Evolutionary conservation across 2,329 filamentous ascomycete species (phyloP).

Genomic region (Alternaria atra): DNA sequence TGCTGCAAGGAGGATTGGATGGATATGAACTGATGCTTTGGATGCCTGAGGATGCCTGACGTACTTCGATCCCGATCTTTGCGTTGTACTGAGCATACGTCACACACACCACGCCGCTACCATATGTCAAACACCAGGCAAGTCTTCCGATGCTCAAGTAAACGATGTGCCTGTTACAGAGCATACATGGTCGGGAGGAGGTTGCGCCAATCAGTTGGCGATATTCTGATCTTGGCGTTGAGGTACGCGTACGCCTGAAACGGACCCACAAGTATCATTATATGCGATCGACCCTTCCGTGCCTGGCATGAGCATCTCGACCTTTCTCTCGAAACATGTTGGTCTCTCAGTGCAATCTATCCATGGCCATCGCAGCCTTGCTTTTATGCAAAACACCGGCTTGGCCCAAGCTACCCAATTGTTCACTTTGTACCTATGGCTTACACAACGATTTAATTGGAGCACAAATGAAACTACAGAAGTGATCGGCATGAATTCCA

Average conservation of each 20-base stretch:
- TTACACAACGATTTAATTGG: slow-evolving; percentile 8
- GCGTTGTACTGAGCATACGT: slow-evolving; percentile 1
- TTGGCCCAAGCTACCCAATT: slow-evolving; percentile 5
- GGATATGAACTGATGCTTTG: slow-evolving; percentile 29
- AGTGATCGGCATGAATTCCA: slow-evolving; percentile 18
- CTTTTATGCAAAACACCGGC: not conserved
- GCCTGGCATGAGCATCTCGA: slow-evolving; percentile 6
- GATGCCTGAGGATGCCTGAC: not conserved
- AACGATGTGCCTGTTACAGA: slow-evolving; percentile 17
- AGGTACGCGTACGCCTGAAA: slow-evolving; percentile 24
- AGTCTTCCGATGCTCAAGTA: slow-evolving; percentile 4
- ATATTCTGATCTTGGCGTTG: slow-evolving; percentile 7
- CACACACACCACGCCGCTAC: not conserved
- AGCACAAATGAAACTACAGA: slow-evolving; percentile 16
- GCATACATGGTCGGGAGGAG: slow-evolving; percentile 6
- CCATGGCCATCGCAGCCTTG: slow-evolving; percentile 11
- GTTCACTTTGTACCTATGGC: slow-evolving; percentile 1
- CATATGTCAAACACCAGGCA: not conserved
- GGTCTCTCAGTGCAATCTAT: slow-evolving; percentile 15
- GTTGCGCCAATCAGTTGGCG: slow-evolving; percentile 15
- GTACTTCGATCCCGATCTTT: not conserved
- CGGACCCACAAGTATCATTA: slow-evolving; percentile 19
- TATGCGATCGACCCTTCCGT: slow-evolving; percentile 6
- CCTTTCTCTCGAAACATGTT: slow-evolving; percentile 13
- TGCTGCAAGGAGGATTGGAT: slow-evolving; percentile 42